Evolutionary conservation across 2,329 filamentous ascomycete genomes (phyloP), one percentile per base, ranked within the genome.

Genomic region (Emmonsiellopsis sp.): DNA sequence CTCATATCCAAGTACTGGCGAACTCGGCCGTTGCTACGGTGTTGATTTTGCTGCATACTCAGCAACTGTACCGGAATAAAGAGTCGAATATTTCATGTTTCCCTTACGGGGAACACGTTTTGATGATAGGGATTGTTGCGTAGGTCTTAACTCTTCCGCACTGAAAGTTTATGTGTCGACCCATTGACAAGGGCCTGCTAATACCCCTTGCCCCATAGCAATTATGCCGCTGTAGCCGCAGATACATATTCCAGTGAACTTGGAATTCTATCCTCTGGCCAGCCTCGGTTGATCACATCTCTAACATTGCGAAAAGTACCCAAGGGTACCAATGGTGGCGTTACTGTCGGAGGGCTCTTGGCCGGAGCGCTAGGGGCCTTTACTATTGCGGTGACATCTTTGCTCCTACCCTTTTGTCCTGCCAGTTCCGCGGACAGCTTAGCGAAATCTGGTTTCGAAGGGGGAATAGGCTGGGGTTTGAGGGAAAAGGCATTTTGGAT

Each of bases 161-260:
- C 11, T 8, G 2, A 8, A 26, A 38, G 5, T 3, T 47, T 35
- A 30, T 49, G 31, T 16, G 38, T 30, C 32, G 31, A 45, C 15
- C 38, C 1, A 7, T 16, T 20, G 15, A 40, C 11, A 40, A 49
- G 30, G 20, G 20, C 50, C 15, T 9, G 31, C 8, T 45, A 13
- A 9, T 34, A 31, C 40, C 16, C 20, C 8, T 43, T 11, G 1
- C 50, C 49, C 15, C 50, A 41, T 53, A 73, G 70, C 42, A 92
- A 95, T 73, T 98, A 98, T 65, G 92, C 90, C 30, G 88, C 89
- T 48, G 90, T 95, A 8, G 84, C 89, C 16, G 89, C 92, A 49
- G 93, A 98, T 69, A 98, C 93, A 0, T 93, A 96, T 68, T 91
- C 87, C 54, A 95, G 90, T 9, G 93, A 98, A 73, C 83, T 98